These are phyloP conservation scores for Effrenium voratum DNA, from an alignment of 73 alveolate genomes.

Conservation along the genomic window DNA sequence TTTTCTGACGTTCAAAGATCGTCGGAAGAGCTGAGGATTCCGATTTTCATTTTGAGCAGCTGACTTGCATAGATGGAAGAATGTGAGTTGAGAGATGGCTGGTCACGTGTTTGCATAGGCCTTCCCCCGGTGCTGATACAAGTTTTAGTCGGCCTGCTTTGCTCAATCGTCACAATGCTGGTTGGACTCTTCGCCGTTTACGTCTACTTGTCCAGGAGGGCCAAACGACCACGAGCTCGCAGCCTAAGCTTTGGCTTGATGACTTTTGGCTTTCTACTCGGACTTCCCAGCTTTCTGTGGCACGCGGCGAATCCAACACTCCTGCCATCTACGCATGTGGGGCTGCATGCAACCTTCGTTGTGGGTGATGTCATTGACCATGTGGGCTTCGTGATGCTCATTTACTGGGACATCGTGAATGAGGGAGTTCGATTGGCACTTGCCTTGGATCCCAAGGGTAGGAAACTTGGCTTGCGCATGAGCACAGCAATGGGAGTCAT, in stretches of 20 bases:
- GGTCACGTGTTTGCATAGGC: neutral
- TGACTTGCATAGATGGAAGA: no score
- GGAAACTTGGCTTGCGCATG: neutral
- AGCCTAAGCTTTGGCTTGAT: conserved; percentile 18
- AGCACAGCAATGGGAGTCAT: neutral
- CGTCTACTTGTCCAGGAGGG: neutral
- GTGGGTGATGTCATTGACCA: conserved; percentile 29
- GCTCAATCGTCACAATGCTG: neutral
- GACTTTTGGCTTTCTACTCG: conserved; percentile 1
- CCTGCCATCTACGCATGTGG: neutral
- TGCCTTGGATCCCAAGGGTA: conserved; percentile 1
- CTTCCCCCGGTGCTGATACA: neutral
- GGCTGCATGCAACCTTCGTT: neutral
- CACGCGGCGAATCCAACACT: neutral
- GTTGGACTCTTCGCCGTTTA: neutral
- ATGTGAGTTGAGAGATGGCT: conserved; percentile 4
- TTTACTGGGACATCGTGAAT: conserved; percentile 52
- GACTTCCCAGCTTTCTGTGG: conserved; percentile 13
- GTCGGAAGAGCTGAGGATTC: no score
- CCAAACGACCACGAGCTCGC: neutral
- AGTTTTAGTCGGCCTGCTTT: neutral
- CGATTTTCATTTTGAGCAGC: no score
- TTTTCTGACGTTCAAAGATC: no score
- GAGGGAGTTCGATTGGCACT: conserved; percentile 33
- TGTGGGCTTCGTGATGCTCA: conserved; percentile 13